Evolutionary conservation across 164 flowering plant species (phyloP).

Genomic region (Pachysandra terminalis): DNA sequence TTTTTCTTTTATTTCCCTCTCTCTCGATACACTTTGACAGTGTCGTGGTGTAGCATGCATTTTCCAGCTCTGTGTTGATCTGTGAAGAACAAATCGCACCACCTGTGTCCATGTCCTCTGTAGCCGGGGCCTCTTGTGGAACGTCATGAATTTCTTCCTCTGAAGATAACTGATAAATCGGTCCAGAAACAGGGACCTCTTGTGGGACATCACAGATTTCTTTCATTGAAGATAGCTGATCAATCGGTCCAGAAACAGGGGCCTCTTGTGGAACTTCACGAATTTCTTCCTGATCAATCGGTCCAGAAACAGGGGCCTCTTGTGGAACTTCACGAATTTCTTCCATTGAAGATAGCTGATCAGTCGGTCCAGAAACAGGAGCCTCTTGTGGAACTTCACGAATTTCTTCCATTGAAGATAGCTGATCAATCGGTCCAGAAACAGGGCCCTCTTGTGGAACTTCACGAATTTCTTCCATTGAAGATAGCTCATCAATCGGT

Average conservation of each 20-base stretch:
- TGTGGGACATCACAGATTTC: constrained; percentile 13
- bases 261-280: constrained; percentile 14
- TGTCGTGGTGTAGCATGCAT: constrained; percentile 5
- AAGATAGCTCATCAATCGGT: no score
- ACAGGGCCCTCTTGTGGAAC: constrained; percentile 11
- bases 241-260: not conserved
- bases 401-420: constrained; percentile 7
- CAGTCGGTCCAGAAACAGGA: not conserved
- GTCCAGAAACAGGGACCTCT: constrained; percentile 5
- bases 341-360: not conserved
- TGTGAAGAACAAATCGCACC: constrained; percentile 10
- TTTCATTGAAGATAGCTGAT: not conserved
- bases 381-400: constrained; percentile 14
- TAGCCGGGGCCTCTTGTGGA: constrained; percentile 10
- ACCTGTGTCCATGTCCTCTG: constrained; percentile 3
- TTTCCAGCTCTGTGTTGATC: constrained; percentile 18
- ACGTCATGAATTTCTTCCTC: constrained; percentile 11
- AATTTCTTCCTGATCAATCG: constrained; percentile 6
- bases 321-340: constrained; percentile 14
- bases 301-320: constrained; percentile 5
- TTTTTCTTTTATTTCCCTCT: constrained; percentile 39
- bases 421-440: not conserved
- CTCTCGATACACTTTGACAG: constrained; percentile 12
- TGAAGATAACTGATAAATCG: not conserved
- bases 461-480: constrained; percentile 13